Percentiles rank a stretch among this genome's conserved stretches.
phyloP scores from a whole-genome alignment of 345 rosid species.

The Euclidium syriacum region DNA sequence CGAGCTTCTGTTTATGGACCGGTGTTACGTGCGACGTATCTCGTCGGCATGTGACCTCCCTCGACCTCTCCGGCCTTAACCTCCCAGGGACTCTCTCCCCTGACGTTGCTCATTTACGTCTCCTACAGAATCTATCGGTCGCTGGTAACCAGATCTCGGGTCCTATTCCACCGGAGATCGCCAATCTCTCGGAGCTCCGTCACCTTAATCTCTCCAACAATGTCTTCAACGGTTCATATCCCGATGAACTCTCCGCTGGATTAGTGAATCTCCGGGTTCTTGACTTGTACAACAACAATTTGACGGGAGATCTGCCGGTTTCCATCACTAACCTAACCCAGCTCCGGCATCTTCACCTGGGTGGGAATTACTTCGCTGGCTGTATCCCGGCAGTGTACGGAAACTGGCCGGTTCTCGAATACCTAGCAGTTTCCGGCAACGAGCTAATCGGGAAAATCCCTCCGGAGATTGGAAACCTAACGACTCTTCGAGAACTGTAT shows the following conservation, averaged over 20 bases:
- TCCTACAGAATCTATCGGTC: slow-evolving; percentile 48
- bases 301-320: slow-evolving; percentile 66
- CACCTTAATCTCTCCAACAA: slow-evolving; percentile 72
- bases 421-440: slow-evolving; percentile 71
- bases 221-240: slow-evolving; percentile 60
- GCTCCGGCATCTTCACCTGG: slow-evolving; percentile 68
- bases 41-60: slow-evolving; percentile 47
- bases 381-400: slow-evolving; percentile 63
- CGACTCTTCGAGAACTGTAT: slow-evolving; percentile 54
- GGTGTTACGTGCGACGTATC: slow-evolving; percentile 64
- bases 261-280: slow-evolving; percentile 57
- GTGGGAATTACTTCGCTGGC: slow-evolving; percentile 72
- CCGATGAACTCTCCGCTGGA: slow-evolving; percentile 38
- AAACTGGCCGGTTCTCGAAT: slow-evolving; percentile 53
- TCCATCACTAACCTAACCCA: slow-evolving; percentile 44
- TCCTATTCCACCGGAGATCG: slow-evolving; percentile 52
- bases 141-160: slow-evolving; percentile 56
- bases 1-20: slow-evolving; percentile 48
- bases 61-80: slow-evolving; percentile 54
- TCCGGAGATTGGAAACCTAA: slow-evolving; percentile 64
- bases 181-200: slow-evolving; percentile 48
- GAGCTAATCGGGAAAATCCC: slow-evolving; percentile 64
- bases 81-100: slow-evolving; percentile 65
- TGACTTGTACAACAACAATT: slow-evolving; percentile 82
- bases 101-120: slow-evolving; percentile 47